Evolutionary conservation across 2,329 filamentous ascomycete species (phyloP), one percentile per base, ranked within the genome.

Genomic region (Cladosporium cucumerinum): DNA sequence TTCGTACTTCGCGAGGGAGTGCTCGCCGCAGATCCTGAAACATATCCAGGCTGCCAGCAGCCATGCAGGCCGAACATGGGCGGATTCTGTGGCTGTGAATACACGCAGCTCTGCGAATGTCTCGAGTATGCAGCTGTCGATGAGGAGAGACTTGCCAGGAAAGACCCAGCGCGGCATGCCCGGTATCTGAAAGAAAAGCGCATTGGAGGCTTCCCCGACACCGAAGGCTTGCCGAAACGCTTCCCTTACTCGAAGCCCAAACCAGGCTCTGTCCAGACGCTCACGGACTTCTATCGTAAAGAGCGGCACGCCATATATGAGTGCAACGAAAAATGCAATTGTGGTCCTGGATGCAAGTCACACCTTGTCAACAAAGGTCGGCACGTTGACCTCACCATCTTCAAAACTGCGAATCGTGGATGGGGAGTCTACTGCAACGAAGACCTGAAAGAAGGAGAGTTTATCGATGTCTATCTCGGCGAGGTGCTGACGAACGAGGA

Each of bases 401-500:
- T 95, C 76, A 86, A 88, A 62, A 94, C 92, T 0, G 69, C 73
- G 1, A 82, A 87, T n/a, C 86, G 91, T 54, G 92, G 92, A 36
- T 96, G 91, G 92, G 92, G 89, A 34, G 85, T 96, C 0, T 83
- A 86, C 8, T 88, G 87, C 66, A 83, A 84, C 4, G 81, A 88
- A 2, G 80, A 86, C 23, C 84, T 96, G 2, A 84, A 84, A 63
- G 82, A 84, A 68, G 92, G 92, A 2, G 89, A 93, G 69, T 95
- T 93, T 71, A 86, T 96, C 48, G 92, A 94, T 73, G 85, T 85
- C 8, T 96, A 95, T 72, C 82, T 93, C 8, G 91, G 92, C 14
- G 82, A 84, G 65, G 75, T 83, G 23, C 81, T 83, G 57, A 83
- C 80, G 0, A 77, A 79, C 48, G 73, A 72, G 0, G 81, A 93